These are phyloP conservation scores for Dalechampia spathulata DNA, from an alignment of 441 rosid species.

Conservation along the genomic window DNA sequence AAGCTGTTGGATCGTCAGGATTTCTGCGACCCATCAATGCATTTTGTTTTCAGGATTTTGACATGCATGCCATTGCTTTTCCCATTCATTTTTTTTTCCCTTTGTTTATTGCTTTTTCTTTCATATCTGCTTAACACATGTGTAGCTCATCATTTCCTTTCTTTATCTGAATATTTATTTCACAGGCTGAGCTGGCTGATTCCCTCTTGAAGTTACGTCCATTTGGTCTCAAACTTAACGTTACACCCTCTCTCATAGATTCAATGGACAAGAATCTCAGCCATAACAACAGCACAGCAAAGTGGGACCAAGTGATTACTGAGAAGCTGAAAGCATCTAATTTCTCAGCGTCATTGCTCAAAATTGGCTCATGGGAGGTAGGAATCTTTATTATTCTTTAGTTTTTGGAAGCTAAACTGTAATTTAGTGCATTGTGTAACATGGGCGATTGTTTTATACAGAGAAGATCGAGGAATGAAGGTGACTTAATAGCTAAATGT, in stretches of 20 bases:
- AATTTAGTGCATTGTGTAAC: neutral
- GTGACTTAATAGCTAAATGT: slow-evolving; percentile 50
- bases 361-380: slow-evolving; percentile 55
- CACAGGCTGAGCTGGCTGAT: slow-evolving; percentile 14
- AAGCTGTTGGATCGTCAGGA: neutral
- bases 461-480: slow-evolving; percentile 32
- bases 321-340: slow-evolving; percentile 43
- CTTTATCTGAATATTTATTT: neutral
- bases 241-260: neutral
- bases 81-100: neutral
- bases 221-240: slow-evolving; percentile 20
- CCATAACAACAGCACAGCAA: neutral
- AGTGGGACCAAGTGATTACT: neutral
- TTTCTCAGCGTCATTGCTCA: slow-evolving; percentile 26
- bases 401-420: too few relatives aligned
- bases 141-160: neutral
- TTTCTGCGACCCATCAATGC: too few relatives aligned
- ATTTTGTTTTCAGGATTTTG: too few relatives aligned
- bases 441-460: slow-evolving; percentile 10
- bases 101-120: too few relatives aligned
- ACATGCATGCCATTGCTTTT: neutral
- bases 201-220: neutral
- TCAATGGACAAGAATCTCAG: neutral
- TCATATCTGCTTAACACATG: too few relatives aligned
- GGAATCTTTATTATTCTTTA: too few relatives aligned